Evolutionary conservation across 78 protist species (phyloP).

Genomic region (Dictyostelium citrinum): DNA sequence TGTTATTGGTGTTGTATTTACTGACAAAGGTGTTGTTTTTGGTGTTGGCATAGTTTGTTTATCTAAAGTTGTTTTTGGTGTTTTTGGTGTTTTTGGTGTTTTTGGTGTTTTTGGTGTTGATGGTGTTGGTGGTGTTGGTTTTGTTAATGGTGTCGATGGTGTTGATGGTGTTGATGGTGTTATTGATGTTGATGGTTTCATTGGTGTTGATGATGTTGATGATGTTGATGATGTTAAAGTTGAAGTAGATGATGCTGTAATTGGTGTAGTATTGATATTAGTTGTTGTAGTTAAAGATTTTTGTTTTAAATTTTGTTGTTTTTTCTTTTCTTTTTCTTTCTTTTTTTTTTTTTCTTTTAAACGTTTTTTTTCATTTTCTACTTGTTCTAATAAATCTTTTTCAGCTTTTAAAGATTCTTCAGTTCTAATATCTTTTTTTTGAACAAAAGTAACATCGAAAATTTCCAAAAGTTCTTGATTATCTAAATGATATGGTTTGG

Average conservation of each 20-base stretch:
- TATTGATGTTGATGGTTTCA: not conserved
- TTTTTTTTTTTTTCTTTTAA: not conserved
- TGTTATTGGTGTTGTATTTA: not conserved
- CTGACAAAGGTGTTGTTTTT: not conserved
- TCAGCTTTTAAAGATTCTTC: slow-evolving; percentile 19
- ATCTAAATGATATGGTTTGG: not conserved
- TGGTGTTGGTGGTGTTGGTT: not conserved
- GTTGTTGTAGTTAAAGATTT: not conserved
- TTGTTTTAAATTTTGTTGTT: not conserved
- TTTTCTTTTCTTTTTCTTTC: not conserved
- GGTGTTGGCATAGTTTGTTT: not conserved
- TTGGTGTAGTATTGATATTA: not conserved
- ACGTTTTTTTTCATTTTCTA: slow-evolving; percentile 9
- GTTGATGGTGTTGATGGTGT: not conserved
- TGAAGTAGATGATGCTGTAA: not conserved
- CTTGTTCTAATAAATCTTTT: not conserved
- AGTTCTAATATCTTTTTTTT: not conserved
- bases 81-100: not conserved
- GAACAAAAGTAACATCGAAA: not conserved
- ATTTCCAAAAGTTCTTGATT: not conserved
- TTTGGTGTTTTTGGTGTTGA: not conserved
- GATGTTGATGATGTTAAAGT: not conserved
- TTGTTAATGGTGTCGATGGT: not conserved
- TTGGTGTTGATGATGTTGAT: not conserved
- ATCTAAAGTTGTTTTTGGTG: not conserved